phyloP scores from a whole-genome alignment of 257 asterid genomes.

The Salvia miltiorrhiza region DNA sequence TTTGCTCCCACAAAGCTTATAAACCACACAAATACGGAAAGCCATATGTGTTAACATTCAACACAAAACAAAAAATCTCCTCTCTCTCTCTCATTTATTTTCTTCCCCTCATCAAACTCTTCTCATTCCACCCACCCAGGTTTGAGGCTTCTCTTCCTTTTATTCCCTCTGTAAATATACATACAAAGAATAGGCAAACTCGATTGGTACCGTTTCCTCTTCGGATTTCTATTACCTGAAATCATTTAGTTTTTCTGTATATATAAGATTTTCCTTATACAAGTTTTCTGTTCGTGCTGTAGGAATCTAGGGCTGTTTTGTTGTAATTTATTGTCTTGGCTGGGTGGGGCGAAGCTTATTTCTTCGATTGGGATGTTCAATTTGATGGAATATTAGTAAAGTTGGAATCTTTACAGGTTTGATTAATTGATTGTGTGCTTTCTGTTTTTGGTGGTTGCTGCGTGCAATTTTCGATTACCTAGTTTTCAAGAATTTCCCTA shows the following conservation, averaged over 20 bases:
- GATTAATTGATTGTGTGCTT: no score
- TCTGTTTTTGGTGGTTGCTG: no score
- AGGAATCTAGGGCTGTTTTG: constrained; percentile 21
- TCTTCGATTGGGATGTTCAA: constrained; percentile 29
- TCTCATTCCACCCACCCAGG: constrained; percentile 22
- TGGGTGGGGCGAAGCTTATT: constrained; percentile 28
- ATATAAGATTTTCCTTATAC: background rate
- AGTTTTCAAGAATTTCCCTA: background rate
- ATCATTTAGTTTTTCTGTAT: constrained; percentile 24
- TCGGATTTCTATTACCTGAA: constrained; percentile 17
- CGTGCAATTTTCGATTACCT: background rate
- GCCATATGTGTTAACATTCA: constrained; percentile 18
- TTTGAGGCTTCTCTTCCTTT: constrained; percentile 25
- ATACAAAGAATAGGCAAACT: background rate
- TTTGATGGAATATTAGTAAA: constrained; percentile 45
- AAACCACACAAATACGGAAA: constrained; percentile 37
- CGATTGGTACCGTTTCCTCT: constrained; percentile 6
- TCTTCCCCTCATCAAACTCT: constrained; percentile 3
- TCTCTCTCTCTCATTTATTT: background rate
- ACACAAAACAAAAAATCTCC: constrained; percentile 27
- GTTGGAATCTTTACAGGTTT: constrained; percentile 33
- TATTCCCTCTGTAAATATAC: constrained; percentile 26
- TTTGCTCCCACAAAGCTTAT: constrained; percentile 17
- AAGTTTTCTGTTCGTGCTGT: constrained; percentile 26
- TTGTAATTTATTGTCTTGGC: constrained; percentile 19